Evolutionary conservation across 331 rosid genomes (phyloP).

Genomic region (Acacia pycnantha): DNA sequence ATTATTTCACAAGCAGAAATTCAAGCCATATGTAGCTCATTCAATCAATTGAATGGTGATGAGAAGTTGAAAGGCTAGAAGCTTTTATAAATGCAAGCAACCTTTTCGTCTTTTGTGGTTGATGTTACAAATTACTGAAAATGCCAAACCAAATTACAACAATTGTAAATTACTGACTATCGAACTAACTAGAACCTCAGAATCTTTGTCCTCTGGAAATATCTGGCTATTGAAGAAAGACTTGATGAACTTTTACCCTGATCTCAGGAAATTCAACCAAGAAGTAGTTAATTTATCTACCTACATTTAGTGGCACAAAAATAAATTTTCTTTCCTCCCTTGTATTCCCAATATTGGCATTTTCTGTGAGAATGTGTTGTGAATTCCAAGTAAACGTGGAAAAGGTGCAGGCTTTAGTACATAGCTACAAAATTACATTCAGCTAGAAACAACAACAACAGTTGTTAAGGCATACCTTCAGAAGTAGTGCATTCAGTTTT

Average conservation of each 20-base stretch:
- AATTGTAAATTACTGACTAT: background rate
- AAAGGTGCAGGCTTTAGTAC: background rate
- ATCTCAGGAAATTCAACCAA: background rate
- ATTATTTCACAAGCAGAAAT: background rate
- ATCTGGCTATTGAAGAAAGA: background rate
- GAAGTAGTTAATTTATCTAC: background rate
- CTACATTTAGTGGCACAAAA: background rate
- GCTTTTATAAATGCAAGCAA: background rate
- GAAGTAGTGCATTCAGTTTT: slow-evolving; percentile 52
- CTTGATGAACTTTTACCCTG: background rate
- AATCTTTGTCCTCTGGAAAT: background rate
- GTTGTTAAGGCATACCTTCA: slow-evolving; percentile 47
- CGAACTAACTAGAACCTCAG: background rate
- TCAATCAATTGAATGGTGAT: background rate
- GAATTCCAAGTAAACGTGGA: background rate
- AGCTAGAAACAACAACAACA: background rate
- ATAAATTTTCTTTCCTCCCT: background rate
- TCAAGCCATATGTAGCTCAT: background rate
- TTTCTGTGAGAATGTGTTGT: background rate
- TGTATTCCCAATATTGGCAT: background rate
- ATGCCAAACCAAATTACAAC: background rate
- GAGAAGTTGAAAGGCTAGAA: background rate
- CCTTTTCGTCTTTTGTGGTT: background rate
- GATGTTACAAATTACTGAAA: background rate
- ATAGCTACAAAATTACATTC: background rate